Conservation (phyloP, 345 rosid species). For the Camelina hispida region DNA sequence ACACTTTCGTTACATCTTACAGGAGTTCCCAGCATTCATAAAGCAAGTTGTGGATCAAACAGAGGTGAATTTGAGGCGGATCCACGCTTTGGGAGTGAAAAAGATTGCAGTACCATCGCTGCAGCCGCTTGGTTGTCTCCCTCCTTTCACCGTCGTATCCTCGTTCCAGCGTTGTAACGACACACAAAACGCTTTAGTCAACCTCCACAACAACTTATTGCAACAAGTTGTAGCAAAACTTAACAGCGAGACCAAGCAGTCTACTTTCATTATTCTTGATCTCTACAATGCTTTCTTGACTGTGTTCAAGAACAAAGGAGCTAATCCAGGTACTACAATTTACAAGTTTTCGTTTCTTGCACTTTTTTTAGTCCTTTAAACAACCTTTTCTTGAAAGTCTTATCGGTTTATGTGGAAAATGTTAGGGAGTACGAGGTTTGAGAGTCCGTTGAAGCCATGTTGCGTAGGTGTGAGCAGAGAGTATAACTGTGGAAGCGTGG, state of each 20-base stretch:
- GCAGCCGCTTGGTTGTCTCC: conserved; percentile 85
- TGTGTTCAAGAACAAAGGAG: conserved; percentile 54
- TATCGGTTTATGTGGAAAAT: background rate
- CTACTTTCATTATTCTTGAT: conserved; percentile 57
- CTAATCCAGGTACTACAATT: conserved; percentile 36
- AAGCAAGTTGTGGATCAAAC: conserved; percentile 63
- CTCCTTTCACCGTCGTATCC: conserved; percentile 40
- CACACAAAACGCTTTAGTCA: conserved; percentile 47
- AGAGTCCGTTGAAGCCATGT: conserved; percentile 64
- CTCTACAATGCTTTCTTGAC: conserved; percentile 63
- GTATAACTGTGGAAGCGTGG: conserved; percentile 55
- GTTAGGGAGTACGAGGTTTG: conserved; percentile 51
- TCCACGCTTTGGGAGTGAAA: conserved; percentile 61
- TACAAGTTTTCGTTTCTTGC: background rate
- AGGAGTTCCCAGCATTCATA: conserved; percentile 63
- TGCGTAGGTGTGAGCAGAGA: conserved; percentile 50
- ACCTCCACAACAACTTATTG: conserved; percentile 61
- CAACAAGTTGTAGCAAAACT: conserved; percentile 55
- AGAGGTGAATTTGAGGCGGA: conserved; percentile 50
- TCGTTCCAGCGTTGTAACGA: conserved; percentile 62
- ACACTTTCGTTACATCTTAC: conserved; percentile 1
- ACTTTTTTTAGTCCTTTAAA: background rate
- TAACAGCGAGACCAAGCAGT: conserved; percentile 47
- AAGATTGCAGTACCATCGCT: conserved; percentile 56
- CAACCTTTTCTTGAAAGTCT: background rate